Evolutionary conservation across 768 basidiomycete species (phyloP).

Genomic region (Trametes gibbosa): DNA sequence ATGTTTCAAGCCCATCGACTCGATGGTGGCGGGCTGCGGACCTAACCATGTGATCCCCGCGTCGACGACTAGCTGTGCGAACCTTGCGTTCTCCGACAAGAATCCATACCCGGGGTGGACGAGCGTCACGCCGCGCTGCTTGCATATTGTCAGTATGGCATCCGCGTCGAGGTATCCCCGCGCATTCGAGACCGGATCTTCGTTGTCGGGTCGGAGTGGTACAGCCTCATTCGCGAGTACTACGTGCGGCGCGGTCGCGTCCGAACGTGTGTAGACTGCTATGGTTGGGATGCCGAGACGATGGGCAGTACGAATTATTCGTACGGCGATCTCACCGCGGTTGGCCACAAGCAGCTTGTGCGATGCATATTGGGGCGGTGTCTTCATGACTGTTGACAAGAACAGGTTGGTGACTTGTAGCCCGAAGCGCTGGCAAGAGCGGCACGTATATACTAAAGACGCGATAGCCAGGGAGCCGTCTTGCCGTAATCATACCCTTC

Average conservation of each 20-base stretch:
- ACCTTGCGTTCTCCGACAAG: slow-evolving; percentile 59
- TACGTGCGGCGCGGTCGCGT: slow-evolving; percentile 58
- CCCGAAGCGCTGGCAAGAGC: neutral
- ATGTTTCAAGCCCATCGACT: slow-evolving; percentile 61
- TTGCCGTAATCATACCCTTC: too few relatives aligned
- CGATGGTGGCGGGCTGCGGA: slow-evolving; percentile 48
- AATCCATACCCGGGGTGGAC: slow-evolving; percentile 68
- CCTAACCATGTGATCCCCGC: slow-evolving; percentile 59
- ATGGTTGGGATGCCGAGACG: slow-evolving; percentile 50
- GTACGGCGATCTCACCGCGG: slow-evolving; percentile 69
- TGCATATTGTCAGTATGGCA: slow-evolving; percentile 43
- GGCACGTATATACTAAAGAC: too few relatives aligned
- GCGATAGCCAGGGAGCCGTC: too few relatives aligned
- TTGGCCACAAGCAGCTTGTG: slow-evolving; percentile 66
- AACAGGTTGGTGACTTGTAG: neutral
- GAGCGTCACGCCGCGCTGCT: slow-evolving; percentile 42
- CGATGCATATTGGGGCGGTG: neutral
- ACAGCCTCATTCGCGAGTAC: slow-evolving; percentile 50
- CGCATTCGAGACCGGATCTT: slow-evolving; percentile 36
- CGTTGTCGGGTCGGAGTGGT: slow-evolving; percentile 31
- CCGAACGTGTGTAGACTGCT: slow-evolving; percentile 58
- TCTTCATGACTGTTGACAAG: neutral
- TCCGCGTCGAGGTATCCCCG: slow-evolving; percentile 41
- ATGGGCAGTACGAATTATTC: slow-evolving; percentile 57
- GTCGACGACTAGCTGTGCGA: slow-evolving; percentile 44